These are phyloP conservation scores for Aspergillus fijiensis DNA, from an alignment of 2,329 filamentous ascomycete species.

Conservation along the genomic window DNA sequence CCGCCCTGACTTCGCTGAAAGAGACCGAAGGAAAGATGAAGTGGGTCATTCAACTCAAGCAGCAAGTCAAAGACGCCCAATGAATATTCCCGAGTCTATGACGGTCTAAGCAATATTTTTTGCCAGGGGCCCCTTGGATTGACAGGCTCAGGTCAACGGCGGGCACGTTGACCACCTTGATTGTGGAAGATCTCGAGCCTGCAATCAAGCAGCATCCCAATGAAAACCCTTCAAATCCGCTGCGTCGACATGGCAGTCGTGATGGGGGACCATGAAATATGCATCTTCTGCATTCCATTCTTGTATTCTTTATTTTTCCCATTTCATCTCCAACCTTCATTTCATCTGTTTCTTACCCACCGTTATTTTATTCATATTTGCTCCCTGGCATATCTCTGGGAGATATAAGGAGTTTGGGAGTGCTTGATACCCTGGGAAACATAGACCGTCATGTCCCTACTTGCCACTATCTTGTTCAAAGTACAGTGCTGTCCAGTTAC, in stretches of 20 bases:
- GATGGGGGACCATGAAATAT: not conserved
- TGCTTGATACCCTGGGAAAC: slow-evolving; percentile 27
- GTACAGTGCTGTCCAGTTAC: slow-evolving; percentile 12
- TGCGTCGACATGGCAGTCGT: not conserved
- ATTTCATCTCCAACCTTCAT: not conserved
- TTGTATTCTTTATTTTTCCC: not conserved
- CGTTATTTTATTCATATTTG: slow-evolving; percentile 8
- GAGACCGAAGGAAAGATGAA: slow-evolving; percentile 48
- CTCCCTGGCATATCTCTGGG: slow-evolving; percentile 7
- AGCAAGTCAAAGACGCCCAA: slow-evolving; percentile 31
- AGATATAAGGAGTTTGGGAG: slow-evolving; percentile 24
- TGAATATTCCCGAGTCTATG: slow-evolving; percentile 12
- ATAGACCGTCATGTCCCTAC: slow-evolving; percentile 17
- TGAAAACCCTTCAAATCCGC: not conserved
- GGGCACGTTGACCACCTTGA: slow-evolving; percentile 4
- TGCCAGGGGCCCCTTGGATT: not conserved
- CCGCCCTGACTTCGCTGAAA: slow-evolving; percentile 41
- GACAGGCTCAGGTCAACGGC: not conserved
- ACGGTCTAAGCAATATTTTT: not conserved
- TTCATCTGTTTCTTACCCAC: not conserved
- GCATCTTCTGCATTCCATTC: not conserved
- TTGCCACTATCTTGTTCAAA: slow-evolving; percentile 12
- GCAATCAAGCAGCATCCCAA: not conserved
- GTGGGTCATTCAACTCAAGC: slow-evolving; percentile 48
- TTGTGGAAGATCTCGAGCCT: not conserved